These are phyloP conservation scores for Ophiocordyceps camponoti-saundersi DNA, from an alignment of 2,329 filamentous ascomycete genomes.

Conservation along the genomic window DNA sequence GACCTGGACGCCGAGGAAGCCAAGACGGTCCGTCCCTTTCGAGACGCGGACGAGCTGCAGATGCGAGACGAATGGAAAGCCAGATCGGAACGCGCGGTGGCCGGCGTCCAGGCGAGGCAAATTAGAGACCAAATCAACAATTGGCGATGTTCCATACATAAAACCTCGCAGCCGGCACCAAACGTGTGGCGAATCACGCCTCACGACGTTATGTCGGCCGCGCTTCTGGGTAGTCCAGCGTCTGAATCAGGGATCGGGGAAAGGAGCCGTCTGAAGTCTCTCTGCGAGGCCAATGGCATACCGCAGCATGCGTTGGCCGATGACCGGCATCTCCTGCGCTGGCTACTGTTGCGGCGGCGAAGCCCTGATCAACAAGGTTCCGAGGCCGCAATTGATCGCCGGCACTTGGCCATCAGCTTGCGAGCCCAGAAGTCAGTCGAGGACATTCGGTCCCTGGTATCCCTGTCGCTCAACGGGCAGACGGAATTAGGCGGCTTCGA, in stretches of 20 bases:
- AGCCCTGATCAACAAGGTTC: conserved; percentile 1
- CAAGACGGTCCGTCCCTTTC: conserved; percentile 22
- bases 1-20: conserved; percentile 34
- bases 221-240: conserved; percentile 10
- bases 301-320: conserved; percentile 10
- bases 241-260: neutral
- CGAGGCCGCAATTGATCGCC: conserved; percentile 1
- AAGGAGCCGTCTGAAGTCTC: neutral
- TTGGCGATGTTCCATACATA: conserved; percentile 9
- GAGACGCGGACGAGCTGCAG: conserved; percentile 17
- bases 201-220: conserved; percentile 24
- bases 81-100: conserved; percentile 6
- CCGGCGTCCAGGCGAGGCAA: conserved; percentile 10
- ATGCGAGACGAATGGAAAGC: conserved; percentile 13
- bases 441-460: conserved; percentile 14
- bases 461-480: conserved; percentile 9
- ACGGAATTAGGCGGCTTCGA: conserved; percentile 7
- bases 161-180: conserved; percentile 8
- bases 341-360: conserved; percentile 15
- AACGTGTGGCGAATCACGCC: conserved; percentile 22
- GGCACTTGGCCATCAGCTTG: conserved; percentile 7
- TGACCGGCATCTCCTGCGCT: conserved; percentile 16
- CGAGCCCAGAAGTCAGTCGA: conserved; percentile 9
- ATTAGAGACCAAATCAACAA: conserved; percentile 13
- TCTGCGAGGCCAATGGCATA: conserved; percentile 13